Base-by-base conservation (phyloP, 345 rosid species). In the Brassica juncea region DNA sequence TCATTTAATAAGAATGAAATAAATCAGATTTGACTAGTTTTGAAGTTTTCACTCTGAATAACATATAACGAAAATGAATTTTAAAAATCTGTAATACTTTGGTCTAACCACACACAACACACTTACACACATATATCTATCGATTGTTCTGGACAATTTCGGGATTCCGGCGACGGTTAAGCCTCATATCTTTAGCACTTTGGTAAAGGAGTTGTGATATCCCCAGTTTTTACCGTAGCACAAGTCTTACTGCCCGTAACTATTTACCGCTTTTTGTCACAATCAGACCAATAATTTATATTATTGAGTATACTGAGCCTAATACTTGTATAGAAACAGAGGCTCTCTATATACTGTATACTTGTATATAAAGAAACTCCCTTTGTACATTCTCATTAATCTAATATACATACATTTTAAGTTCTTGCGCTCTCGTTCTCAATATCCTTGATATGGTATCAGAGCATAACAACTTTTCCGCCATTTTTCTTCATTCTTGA, bases 1-100 rank as follows among this genome's bases (percentile, higher is more conserved):
- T 68, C 39, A 44, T 2, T 47, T 7, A 35, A 72, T 4, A 23
- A 59, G 15, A 68, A 59, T 57, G 27, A 60, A 19, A 21, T 68
- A 30, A 30, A 16, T 2, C 52, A 68, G 32, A 60, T 30, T 55
- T 65, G 72, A 71, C 76, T 70, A 63, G 28, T 23, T 52, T 52
- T 3, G n/a, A 16, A 30, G 6, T 12, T 2, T 30, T 7, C 23
- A 68, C 39, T 25, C n/a, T 42, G 49, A 42, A 10, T 42, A 42
- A 15, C 16, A 10, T 62, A 28, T 73, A 15, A 21, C 57, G 60
- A 25, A 62, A 15, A 27, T 39, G 27, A 42, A 2, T 62, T 62
- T n/a, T 30, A n/a, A n/a, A 31, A 62, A 35, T 8, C 30, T 58
- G 62, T 62, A 61, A 61, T 60, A 60, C 66, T 61, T 30, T 62